Evolutionary conservation across 768 basidiomycete species (phyloP).

Genomic region (Hericium erinaceus): DNA sequence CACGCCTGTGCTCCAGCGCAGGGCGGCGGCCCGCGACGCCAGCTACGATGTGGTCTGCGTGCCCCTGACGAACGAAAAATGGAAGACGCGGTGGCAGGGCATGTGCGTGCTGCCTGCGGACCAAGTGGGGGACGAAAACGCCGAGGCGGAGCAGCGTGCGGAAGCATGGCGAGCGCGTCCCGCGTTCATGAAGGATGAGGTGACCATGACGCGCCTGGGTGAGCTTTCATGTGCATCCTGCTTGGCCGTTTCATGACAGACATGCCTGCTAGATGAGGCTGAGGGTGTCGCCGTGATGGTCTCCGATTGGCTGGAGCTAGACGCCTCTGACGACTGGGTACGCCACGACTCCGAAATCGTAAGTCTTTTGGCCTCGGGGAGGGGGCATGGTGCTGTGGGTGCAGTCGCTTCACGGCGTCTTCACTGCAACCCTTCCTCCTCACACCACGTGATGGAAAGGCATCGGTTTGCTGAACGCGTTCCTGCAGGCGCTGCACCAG

Average conservation of each 20-base stretch:
- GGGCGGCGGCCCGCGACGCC: slow-evolving; percentile 43
- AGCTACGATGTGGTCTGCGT: slow-evolving; percentile 73
- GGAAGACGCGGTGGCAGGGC: slow-evolving; percentile 80
- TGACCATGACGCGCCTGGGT: slow-evolving; percentile 87
- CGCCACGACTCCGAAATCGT: slow-evolving; percentile 95
- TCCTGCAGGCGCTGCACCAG: slow-evolving; percentile 74
- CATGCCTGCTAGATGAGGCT: slow-evolving; percentile 49
- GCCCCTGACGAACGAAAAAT: slow-evolving; percentile 82
- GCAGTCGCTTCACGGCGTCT: neutral
- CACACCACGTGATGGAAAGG: neutral
- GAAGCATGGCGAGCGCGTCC: slow-evolving; percentile 86
- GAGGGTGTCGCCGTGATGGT: slow-evolving; percentile 66
- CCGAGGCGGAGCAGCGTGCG: slow-evolving; percentile 49
- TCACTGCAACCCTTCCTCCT: neutral
- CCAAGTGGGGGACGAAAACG: slow-evolving; percentile 27
- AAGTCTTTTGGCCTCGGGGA: slow-evolving; percentile 23
- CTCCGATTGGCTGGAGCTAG: slow-evolving; percentile 94
- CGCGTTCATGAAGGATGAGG: slow-evolving; percentile 71
- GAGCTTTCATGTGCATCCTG: slow-evolving; percentile 22
- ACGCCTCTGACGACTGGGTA: slow-evolving; percentile 87
- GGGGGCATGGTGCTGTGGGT: neutral
- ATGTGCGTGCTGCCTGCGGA: slow-evolving; percentile 70
- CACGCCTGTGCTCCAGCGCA: slow-evolving; percentile 43
- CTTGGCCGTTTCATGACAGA: neutral
- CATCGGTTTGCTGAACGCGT: neutral